A percentile compares a stretch with the other conserved stretches of the same genome.
Conservation (phyloP, 2,329 filamentous ascomycete genomes). For the Emergomyces pasteurianus region DNA sequence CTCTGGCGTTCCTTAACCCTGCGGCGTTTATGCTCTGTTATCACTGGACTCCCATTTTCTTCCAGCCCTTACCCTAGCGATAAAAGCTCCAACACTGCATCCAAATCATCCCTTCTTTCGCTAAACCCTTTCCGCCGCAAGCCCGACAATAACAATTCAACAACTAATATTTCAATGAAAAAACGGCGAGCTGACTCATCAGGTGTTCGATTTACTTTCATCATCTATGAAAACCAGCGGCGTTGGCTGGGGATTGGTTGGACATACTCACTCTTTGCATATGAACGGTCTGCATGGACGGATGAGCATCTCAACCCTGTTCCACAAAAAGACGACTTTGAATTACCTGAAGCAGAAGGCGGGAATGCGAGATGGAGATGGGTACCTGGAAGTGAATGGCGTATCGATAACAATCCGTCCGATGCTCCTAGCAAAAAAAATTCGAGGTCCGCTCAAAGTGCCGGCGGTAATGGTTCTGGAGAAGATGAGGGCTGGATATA, state of each 20-base stretch:
- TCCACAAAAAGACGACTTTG: slow-evolving; percentile 60
- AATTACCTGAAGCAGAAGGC: slow-evolving; percentile 54
- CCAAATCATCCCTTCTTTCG: slow-evolving; percentile 17
- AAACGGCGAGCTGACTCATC: slow-evolving; percentile 42
- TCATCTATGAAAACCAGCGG: slow-evolving; percentile 90
- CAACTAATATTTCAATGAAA: slow-evolving; percentile 37
- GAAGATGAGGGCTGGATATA: slow-evolving; percentile 78
- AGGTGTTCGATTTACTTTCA: slow-evolving; percentile 91
- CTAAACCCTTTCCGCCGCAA: slow-evolving; percentile 26
- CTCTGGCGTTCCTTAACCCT: slow-evolving; percentile 78
- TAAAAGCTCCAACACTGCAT: slow-evolving; percentile 14
- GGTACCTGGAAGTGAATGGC: slow-evolving; percentile 78
- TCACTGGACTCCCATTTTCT: slow-evolving; percentile 57
- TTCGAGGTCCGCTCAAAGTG: slow-evolving; percentile 38
- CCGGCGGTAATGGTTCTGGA: slow-evolving; percentile 37
- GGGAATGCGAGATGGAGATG: slow-evolving; percentile 60
- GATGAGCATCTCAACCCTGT: slow-evolving; percentile 85
- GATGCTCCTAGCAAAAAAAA: slow-evolving; percentile 22
- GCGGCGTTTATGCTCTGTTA: slow-evolving; percentile 53
- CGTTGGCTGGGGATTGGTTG: slow-evolving; percentile 92
- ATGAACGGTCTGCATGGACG: slow-evolving; percentile 85
- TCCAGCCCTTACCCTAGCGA: not conserved
- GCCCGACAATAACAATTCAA: slow-evolving; percentile 31
- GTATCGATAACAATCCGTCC: slow-evolving; percentile 55
- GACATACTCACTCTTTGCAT: slow-evolving; percentile 82